Conservation (phyloP, 257 asterid genomes). For the Nemophila menziesii region DNA sequence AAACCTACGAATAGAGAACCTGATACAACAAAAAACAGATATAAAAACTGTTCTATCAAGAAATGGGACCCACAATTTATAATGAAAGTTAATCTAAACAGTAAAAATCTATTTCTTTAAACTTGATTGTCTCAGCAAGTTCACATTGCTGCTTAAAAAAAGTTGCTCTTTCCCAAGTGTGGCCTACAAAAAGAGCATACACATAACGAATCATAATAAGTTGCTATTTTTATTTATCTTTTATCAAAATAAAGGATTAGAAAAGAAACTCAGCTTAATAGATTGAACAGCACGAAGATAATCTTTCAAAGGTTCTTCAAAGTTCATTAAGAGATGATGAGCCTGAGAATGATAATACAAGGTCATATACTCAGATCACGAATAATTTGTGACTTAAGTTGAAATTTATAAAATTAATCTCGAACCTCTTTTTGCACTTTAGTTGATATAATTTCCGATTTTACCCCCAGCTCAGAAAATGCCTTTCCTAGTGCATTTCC, state of each 20-base stretch:
- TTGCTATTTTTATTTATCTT: too few species aligned
- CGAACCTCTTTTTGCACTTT: constrained; percentile 87
- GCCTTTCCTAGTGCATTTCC: constrained; percentile 80
- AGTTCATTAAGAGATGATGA: constrained; percentile 85
- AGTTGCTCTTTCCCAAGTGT: constrained; percentile 82
- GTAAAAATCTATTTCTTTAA: constrained; percentile 96
- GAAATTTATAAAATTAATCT: not conserved
- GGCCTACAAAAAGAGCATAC: too few species aligned
- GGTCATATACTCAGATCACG: too few species aligned
- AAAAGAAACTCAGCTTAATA: constrained; percentile 47
- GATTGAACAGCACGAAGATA: constrained; percentile 96
- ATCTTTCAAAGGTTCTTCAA: constrained; percentile 94
- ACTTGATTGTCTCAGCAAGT: constrained; percentile 80
- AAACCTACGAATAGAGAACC: too few species aligned
- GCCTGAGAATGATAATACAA: constrained; percentile 41
- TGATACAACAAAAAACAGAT: too few species aligned
- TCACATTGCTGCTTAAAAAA: constrained; percentile 83
- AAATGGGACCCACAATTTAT: too few species aligned
- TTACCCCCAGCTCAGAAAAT: constrained; percentile 81
- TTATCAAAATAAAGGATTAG: too few species aligned
- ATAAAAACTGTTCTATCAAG: too few species aligned
- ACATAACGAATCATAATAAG: too few species aligned
- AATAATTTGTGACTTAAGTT: not conserved
- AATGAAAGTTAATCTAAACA: too few species aligned
- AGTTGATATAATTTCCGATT: constrained; percentile 59